Percentiles rank a stretch among this genome's conserved stretches.
These are phyloP conservation scores for Neurospora sp. DNA, from an alignment of 2,329 filamentous ascomycete species.

Conservation along the genomic window DNA sequence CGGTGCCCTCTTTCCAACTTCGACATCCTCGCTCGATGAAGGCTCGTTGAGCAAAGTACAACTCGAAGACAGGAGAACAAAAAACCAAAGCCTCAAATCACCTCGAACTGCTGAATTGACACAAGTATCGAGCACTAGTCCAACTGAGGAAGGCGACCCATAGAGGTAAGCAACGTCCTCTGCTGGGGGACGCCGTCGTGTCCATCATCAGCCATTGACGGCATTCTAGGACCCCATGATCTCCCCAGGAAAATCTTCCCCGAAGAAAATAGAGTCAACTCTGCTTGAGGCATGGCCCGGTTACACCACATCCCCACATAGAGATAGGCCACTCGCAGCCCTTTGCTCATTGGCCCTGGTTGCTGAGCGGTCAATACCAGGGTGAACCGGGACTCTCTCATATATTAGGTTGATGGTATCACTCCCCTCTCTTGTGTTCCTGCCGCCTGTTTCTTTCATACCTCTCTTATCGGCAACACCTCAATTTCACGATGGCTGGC, in stretches of 20 bases:
- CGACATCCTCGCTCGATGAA: not conserved
- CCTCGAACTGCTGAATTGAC: not conserved
- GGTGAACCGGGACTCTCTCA: not conserved
- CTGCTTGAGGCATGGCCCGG: not conserved
- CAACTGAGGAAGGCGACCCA: not conserved
- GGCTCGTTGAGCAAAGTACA: not conserved
- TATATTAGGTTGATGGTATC: not conserved
- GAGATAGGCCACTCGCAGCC: not conserved
- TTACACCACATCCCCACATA: not conserved
- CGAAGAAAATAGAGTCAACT: not conserved
- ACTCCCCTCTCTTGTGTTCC: not conserved
- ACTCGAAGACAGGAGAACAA: not conserved
- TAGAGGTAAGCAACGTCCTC: not conserved
- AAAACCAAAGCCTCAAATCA: not conserved
- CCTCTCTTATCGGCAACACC: not conserved
- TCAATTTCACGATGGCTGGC: conserved; percentile 32
- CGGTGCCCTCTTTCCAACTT: not conserved
- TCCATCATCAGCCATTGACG: not conserved
- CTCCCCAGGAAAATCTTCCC: not conserved
- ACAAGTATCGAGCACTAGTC: not conserved
- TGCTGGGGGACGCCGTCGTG: not conserved
- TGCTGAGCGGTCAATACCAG: not conserved
- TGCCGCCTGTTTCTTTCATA: not conserved
- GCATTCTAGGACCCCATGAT: not conserved
- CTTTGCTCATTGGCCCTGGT: not conserved